These are phyloP conservation scores for Phytophthora niederhauseri DNA, from an alignment of 352 stramenopile genomes.

Conservation along the genomic window DNA sequence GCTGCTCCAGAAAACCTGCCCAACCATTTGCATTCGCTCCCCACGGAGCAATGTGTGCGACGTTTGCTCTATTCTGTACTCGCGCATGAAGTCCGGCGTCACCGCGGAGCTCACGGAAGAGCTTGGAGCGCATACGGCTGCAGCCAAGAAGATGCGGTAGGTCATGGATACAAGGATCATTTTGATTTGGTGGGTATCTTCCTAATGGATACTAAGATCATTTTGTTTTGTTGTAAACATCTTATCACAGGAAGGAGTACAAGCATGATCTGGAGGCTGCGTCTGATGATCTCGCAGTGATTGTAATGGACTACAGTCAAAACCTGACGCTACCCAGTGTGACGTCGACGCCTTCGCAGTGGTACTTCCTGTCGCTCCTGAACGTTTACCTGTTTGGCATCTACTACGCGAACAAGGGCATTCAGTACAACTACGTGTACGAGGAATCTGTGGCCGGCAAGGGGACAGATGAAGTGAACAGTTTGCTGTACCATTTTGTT, in stretches of 20 bases:
- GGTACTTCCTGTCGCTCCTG: constrained; percentile 26
- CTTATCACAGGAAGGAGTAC: constrained; percentile 16
- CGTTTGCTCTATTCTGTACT: constrained; percentile 4
- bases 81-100: too few species aligned
- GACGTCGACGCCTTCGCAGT: constrained; percentile 11
- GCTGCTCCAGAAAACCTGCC: constrained; percentile 6
- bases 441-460: constrained; percentile 10
- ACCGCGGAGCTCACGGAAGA: constrained; percentile 11
- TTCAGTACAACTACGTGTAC: constrained; percentile 26
- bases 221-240: neutral
- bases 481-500: constrained; percentile 23
- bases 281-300: constrained; percentile 7
- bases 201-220: neutral
- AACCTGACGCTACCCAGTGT: constrained; percentile 24
- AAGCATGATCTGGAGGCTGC: neutral
- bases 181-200: constrained; percentile 11
- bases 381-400: constrained; percentile 24
- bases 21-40: constrained; percentile 12
- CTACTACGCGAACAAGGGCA: constrained; percentile 8
- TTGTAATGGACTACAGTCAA: constrained; percentile 29
- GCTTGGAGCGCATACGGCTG: constrained; percentile 6
- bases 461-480: constrained; percentile 19
- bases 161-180: neutral
- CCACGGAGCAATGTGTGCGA: constrained; percentile 21
- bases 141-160: neutral